Evolutionary conservation across 2,329 filamentous ascomycete species (phyloP), one percentile per base, ranked within the genome.

Genomic region (Thermoascus crustaceus): DNA sequence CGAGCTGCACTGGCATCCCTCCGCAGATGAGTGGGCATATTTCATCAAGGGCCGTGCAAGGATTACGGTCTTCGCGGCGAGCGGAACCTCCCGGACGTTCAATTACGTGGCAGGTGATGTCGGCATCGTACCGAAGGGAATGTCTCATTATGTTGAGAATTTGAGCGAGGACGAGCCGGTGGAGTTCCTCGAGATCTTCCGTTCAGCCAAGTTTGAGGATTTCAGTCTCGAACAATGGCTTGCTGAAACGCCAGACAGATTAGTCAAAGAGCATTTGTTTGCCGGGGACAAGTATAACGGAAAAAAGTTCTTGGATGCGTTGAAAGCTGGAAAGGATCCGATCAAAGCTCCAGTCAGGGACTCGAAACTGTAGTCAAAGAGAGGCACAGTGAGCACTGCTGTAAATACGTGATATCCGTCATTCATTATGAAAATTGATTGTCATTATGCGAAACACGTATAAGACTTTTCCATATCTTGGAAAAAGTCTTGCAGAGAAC

Each of bases 1-100:
- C 3, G 81, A 85, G 61, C 85, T 87, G 75, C 82, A 87, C 64
- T 87, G 82, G 82, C 82, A 87, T 53, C 81, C 81, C 0, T 78
- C 77, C 34, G 80, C 81, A 4, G 82, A 86, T 51, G 82, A 86
- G 56, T 87, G 82, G 82, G 81, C 76, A 7, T 87, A 82, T 61
- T 85, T 86, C 65, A 73, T 85, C 55, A 64, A 63, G 24, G 83
- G 83, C 1, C 76, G 75, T 13, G 83, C 80, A 0, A 72, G 82
- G 27, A 73, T 85, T 16, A 86, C 81, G n/a, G 74, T 87, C 48
- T 88, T 86, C 50, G 80, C 74, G 0, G 71, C 80, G 1, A 73
- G 81, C 53, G 80, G 80, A 19, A 77, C 67, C 17, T 80, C 82
- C 0, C 67, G 81, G 21, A 87, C 82, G 0, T 87, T 87, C 51